These are phyloP conservation scores for Phytopythium litorale DNA, from an alignment of 352 stramenopile genomes.

Conservation along the genomic window DNA sequence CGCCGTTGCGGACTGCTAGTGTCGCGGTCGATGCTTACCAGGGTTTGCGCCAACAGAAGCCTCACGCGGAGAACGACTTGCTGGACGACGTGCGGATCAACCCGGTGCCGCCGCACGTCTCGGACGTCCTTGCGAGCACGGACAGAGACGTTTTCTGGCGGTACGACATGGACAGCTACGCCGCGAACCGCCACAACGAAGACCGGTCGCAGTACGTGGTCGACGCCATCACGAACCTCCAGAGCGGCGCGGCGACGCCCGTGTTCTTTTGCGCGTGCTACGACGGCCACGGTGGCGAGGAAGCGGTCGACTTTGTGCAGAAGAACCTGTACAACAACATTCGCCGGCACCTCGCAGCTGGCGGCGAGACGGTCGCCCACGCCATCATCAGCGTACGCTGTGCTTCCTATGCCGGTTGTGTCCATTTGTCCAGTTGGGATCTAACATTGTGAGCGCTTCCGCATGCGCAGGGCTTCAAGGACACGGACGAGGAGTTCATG, in stretches of 20 bases:
- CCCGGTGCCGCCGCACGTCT: conserved; percentile 46
- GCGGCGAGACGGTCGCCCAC: conserved; percentile 28
- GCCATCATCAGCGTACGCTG: conserved; percentile 37
- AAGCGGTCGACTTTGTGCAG: conserved; percentile 67
- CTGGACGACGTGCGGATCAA: conserved; percentile 45
- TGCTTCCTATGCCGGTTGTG: background rate
- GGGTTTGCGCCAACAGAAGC: conserved; percentile 11
- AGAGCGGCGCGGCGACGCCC: conserved; percentile 15
- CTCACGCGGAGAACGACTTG: conserved; percentile 30
- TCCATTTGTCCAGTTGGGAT: too few relatives aligned
- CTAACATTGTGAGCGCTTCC: background rate
- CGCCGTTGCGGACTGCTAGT: too few relatives aligned
- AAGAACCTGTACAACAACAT: conserved; percentile 60
- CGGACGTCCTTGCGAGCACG: conserved; percentile 41
- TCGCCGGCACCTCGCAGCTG: conserved; percentile 24
- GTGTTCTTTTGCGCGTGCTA: conserved; percentile 75
- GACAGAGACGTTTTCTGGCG: conserved; percentile 46
- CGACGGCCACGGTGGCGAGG: conserved; percentile 59
- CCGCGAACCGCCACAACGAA: conserved; percentile 60
- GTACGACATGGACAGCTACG: conserved; percentile 70
- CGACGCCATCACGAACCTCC: conserved; percentile 22
- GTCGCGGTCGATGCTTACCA: background rate
- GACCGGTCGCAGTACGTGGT: conserved; percentile 57
- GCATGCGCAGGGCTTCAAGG: conserved; percentile 32
- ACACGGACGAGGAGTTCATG: conserved; percentile 62